phyloP scores from a whole-genome alignment of 2,329 filamentous ascomycete species.

The Claviceps sp. region DNA sequence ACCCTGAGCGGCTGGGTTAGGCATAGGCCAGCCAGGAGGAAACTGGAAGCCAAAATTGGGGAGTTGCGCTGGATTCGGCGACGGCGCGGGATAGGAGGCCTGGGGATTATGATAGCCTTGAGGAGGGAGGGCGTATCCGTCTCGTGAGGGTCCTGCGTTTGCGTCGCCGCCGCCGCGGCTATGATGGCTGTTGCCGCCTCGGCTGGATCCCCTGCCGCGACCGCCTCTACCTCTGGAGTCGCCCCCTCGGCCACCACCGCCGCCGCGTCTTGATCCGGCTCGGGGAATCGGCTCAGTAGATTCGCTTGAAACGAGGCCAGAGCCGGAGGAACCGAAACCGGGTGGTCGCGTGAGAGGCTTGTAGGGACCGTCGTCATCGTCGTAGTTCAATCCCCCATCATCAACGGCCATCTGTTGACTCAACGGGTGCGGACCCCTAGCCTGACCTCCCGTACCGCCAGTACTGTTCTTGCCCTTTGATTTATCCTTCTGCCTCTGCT shows the following conservation, averaged over 20 bases:
- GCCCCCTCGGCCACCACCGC: slow-evolving; percentile 28
- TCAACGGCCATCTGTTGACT: slow-evolving; percentile 25
- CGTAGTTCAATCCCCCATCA: slow-evolving; percentile 47
- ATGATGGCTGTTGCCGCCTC: slow-evolving; percentile 26
- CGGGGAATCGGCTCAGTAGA: slow-evolving; percentile 20
- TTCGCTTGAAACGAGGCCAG: slow-evolving; percentile 30
- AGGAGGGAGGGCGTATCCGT: slow-evolving; percentile 29
- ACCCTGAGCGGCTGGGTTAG: slow-evolving; percentile 10
- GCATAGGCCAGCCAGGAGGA: slow-evolving; percentile 27
- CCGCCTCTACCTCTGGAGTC: slow-evolving; percentile 23
- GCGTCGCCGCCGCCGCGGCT: slow-evolving; percentile 21
- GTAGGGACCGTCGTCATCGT: slow-evolving; percentile 57
- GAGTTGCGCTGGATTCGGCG: slow-evolving; percentile 10
- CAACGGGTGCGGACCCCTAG: slow-evolving; percentile 25
- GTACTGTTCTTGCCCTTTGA: slow-evolving; percentile 27
- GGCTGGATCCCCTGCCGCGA: slow-evolving; percentile 27
- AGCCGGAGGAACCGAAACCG: slow-evolving; percentile 34
- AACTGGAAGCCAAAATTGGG: slow-evolving; percentile 31
- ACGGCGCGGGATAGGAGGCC: slow-evolving; percentile 15
- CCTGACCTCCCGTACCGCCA: slow-evolving; percentile 19
- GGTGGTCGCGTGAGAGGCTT: slow-evolving; percentile 56
- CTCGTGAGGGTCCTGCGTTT: slow-evolving; percentile 15
- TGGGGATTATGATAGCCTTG: slow-evolving; percentile 16
- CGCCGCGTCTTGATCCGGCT: slow-evolving; percentile 9
- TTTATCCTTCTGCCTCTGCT: slow-evolving; percentile 48